These are phyloP conservation scores for Aspergillus sp. DNA, from an alignment of 2,329 filamentous ascomycete genomes.

Conservation along the genomic window DNA sequence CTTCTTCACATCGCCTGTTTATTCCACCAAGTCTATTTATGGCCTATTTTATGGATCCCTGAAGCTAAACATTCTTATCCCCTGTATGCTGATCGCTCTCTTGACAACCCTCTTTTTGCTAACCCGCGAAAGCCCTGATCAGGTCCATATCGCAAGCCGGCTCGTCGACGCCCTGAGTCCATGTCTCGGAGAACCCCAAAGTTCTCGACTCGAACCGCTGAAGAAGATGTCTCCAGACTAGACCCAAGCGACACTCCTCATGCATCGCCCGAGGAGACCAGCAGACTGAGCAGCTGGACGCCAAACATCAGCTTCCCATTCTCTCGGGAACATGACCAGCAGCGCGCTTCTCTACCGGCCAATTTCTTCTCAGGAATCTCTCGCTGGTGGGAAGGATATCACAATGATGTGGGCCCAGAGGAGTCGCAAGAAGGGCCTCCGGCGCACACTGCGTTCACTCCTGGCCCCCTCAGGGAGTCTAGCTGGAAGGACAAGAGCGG, in stretches of 20 bases:
- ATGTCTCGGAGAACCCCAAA: slow-evolving; percentile 29
- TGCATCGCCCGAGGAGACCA: slow-evolving; percentile 14
- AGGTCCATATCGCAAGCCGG: too few relatives aligned
- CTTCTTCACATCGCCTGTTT: slow-evolving; percentile 1
- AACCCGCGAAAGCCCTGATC: too few relatives aligned
- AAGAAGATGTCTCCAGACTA: slow-evolving; percentile 29
- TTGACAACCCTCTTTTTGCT: too few relatives aligned
- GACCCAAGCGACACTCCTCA: slow-evolving; percentile 21
- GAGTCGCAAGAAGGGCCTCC: slow-evolving; percentile 4
- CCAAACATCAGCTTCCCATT: slow-evolving; percentile 10
- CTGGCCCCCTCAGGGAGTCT: slow-evolving; percentile 16
- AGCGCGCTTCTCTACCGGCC: slow-evolving; percentile 11
- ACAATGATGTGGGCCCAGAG: slow-evolving; percentile 6
- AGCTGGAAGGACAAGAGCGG: slow-evolving; percentile 21
- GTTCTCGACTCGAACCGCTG: slow-evolving; percentile 29
- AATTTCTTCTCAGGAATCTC: slow-evolving; percentile 17
- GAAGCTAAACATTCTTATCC: too few relatives aligned
- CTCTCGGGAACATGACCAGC: slow-evolving; percentile 7
- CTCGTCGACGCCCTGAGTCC: slow-evolving; percentile 10
- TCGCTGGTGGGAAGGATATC: slow-evolving; percentile 15
- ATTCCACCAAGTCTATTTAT: too few relatives aligned
- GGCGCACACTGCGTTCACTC: slow-evolving; percentile 8
- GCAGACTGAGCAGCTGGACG: slow-evolving; percentile 14
- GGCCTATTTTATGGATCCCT: too few relatives aligned
- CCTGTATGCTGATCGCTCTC: too few relatives aligned